Evolutionary conservation across 495 filamentous ascomycete genomes (phyloP).

Genomic region (Lasiosphaeria miniovina): DNA sequence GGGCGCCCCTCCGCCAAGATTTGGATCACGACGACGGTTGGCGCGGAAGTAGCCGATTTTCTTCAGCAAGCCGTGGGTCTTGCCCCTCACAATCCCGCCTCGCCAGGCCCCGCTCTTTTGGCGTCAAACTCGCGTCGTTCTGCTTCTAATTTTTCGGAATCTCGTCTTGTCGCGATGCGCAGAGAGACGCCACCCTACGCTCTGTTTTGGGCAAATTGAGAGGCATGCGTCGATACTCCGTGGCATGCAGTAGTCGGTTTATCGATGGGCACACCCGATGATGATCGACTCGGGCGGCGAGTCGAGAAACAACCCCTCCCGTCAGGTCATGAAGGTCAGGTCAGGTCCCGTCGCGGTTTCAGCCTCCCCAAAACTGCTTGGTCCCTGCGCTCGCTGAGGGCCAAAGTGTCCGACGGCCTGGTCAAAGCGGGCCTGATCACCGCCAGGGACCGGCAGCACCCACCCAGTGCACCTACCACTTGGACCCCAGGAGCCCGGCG

Average conservation of each 20-base stretch:
- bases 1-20: too few relatives aligned
- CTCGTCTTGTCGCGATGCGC: not conserved
- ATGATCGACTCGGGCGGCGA: constrained; percentile 6
- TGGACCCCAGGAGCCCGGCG: not conserved
- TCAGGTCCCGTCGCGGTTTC: constrained; percentile 15
- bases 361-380: constrained; percentile 18
- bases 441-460: constrained; percentile 1
- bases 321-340: not conserved
- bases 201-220: not conserved
- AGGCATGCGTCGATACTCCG: not conserved
- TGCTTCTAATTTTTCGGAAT: not conserved
- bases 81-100: not conserved
- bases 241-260: too few relatives aligned
- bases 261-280: not conserved
- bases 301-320: constrained; percentile 12
- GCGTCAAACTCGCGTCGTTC: not conserved
- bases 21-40: not conserved
- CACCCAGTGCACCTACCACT: constrained; percentile 1
- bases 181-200: not conserved
- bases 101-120: not conserved
- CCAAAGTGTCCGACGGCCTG: not conserved
- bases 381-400: constrained; percentile 16
- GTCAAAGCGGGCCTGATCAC: constrained; percentile 27
- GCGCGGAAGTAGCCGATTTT: not conserved
- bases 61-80: not conserved